Conservation (phyloP, 345 rosid species). For the Lepidium sativum region DNA sequence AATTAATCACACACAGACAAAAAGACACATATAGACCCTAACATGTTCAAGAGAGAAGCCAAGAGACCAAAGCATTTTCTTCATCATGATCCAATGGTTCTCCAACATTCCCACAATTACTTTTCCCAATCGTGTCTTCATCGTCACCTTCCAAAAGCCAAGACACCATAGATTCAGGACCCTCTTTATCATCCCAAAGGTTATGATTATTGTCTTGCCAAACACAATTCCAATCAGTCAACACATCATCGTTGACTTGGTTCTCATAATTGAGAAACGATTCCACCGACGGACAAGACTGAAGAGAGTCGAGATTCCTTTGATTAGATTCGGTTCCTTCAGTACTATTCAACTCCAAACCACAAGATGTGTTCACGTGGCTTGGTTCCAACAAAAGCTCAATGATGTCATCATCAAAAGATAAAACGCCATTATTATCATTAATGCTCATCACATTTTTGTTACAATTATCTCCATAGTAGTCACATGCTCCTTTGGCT, state of each 20-base stretch:
- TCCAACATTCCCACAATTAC: background rate
- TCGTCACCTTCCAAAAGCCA: conserved; percentile 33
- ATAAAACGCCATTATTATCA: conserved; percentile 6
- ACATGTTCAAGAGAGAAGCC: conserved; percentile 55
- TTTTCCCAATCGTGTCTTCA: conserved; percentile 11
- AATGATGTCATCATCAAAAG: conserved; percentile 24
- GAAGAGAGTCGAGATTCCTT: background rate
- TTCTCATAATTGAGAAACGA: conserved; percentile 5
- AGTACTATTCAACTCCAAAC: background rate
- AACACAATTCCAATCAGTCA: conserved; percentile 29
- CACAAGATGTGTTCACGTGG: conserved; percentile 5
- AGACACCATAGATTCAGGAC: conserved; percentile 9
- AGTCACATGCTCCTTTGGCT: conserved; percentile 14
- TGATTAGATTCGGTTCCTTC: background rate
- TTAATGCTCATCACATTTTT: conserved; percentile 17
- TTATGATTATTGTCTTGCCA: conserved; percentile 24
- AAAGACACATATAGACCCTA: too few relatives aligned
- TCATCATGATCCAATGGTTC: conserved; percentile 20
- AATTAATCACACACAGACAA: background rate
- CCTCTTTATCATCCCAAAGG: conserved; percentile 13
- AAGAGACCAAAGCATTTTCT: conserved; percentile 32
- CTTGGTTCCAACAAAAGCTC: conserved; percentile 18
- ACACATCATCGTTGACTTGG: conserved; percentile 13
- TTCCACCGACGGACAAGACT: conserved; percentile 14
- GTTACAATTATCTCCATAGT: background rate